phyloP scores from a whole-genome alignment of 305 asterid species.

The Solanum hybrid region DNA sequence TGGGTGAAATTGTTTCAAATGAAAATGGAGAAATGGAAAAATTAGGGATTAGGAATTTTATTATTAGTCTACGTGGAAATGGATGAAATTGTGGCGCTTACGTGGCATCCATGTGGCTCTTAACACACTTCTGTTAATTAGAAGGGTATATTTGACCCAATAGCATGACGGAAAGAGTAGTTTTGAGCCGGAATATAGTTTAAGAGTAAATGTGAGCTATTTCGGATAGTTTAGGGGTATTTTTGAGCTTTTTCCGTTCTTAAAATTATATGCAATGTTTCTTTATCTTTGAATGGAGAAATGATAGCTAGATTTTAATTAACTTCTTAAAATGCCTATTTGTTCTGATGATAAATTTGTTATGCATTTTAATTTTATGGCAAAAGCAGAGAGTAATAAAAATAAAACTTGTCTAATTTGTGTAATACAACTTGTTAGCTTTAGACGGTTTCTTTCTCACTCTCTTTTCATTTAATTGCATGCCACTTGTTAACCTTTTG shows the following conservation, averaged over 20 bases:
- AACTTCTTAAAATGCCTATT: background rate
- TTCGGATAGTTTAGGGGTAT: too few species aligned
- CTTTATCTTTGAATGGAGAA: background rate
- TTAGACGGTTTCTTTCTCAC: background rate
- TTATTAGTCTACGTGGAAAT: too few species aligned
- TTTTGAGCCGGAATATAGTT: too few species aligned
- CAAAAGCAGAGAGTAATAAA: background rate
- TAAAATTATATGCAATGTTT: background rate
- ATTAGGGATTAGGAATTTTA: too few species aligned
- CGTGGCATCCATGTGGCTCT: too few species aligned
- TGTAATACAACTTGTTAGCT: background rate
- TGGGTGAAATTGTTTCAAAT: too few species aligned
- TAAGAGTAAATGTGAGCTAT: too few species aligned
- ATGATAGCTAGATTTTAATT: background rate
- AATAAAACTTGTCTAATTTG: background rate
- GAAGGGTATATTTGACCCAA: too few species aligned
- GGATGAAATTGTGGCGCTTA: too few species aligned
- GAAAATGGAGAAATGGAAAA: too few species aligned
- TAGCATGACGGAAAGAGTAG: too few species aligned
- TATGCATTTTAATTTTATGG: background rate
- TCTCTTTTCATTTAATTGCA: slow-evolving; percentile 8
- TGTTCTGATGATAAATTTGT: background rate
- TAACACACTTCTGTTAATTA: too few species aligned
- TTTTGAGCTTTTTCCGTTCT: background rate
- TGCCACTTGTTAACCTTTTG: slow-evolving; percentile 37